These are phyloP conservation scores for Kwoniella heveanensis DNA, from an alignment of 768 basidiomycete genomes.

Conservation along the genomic window DNA sequence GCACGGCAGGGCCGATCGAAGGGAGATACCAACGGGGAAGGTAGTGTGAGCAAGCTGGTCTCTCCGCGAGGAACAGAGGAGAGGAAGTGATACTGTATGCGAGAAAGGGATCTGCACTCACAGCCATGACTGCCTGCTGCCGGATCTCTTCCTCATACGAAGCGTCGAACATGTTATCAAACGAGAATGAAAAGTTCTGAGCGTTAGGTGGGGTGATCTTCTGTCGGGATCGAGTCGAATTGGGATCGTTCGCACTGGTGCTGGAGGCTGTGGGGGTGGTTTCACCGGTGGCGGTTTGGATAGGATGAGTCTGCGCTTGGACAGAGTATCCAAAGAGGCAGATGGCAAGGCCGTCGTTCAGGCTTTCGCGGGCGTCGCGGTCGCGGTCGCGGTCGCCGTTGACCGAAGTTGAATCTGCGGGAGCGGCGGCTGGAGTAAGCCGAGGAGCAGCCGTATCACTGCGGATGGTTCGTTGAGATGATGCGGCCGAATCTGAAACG, in stretches of 20 bases:
- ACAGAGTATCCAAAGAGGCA: slow-evolving; percentile 40
- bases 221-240: no score
- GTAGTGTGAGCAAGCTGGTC: no score
- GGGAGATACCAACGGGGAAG: no score
- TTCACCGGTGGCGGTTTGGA: not conserved
- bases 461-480: no score
- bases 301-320: slow-evolving; percentile 9
- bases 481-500: no score
- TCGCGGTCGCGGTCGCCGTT: no score
- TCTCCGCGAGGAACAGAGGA: no score
- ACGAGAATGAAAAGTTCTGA: not conserved
- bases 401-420: no score
- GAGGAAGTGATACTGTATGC: no score
- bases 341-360: slow-evolving; percentile 37
- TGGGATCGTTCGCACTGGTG: no score
- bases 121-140: slow-evolving; percentile 53
- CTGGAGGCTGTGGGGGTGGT: not conserved
- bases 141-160: slow-evolving; percentile 50
- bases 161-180: slow-evolving; percentile 44
- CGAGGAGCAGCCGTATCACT: not conserved
- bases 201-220: not conserved
- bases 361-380: not conserved
- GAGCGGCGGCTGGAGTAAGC: not conserved
- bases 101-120: no score
- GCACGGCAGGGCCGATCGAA: no score